Evolutionary conservation across 1,284 basidiomycete species (phyloP).

Genomic region (Wallemia ichthyophaga): DNA sequence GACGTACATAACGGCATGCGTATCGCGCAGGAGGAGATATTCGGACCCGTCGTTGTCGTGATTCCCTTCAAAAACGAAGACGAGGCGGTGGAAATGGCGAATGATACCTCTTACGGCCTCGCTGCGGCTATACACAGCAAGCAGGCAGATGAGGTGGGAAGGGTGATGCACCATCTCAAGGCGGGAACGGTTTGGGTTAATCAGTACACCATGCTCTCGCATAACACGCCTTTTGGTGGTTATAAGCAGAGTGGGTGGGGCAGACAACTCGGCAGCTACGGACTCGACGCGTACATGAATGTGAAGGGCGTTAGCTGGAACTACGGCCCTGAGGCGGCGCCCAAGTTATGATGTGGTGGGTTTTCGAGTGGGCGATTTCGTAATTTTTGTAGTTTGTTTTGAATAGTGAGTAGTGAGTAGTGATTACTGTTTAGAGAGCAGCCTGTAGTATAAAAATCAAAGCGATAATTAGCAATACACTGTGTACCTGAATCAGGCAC

Average conservation of each 20-base stretch:
- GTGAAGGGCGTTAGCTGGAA: slow-evolving; percentile 27
- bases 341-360: background rate
- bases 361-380: too few species aligned
- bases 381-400: too few species aligned
- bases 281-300: slow-evolving; percentile 50
- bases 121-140: slow-evolving; percentile 66
- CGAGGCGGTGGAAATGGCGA: slow-evolving; percentile 36
- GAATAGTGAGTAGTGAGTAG: too few species aligned
- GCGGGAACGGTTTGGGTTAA: slow-evolving; percentile 65
- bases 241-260: slow-evolving; percentile 56
- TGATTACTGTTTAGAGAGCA: too few species aligned
- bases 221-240: slow-evolving; percentile 67
- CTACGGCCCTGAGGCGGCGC: background rate
- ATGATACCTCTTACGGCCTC: slow-evolving; percentile 56
- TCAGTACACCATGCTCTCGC: slow-evolving; percentile 42
- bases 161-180: slow-evolving; percentile 47
- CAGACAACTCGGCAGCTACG: slow-evolving; percentile 63
- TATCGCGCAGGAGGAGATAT: slow-evolving; percentile 26
- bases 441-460: too few species aligned
- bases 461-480: too few species aligned
- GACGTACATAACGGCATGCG: slow-evolving; percentile 13
- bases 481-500: too few species aligned
- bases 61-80: slow-evolving; percentile 48
- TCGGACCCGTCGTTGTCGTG: slow-evolving; percentile 50
- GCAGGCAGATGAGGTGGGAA: slow-evolving; percentile 60